Percentiles rank a stretch among this genome's conserved stretches.
These are phyloP conservation scores for Alternaria postmessia DNA, from an alignment of 2,329 filamentous ascomycete species.

Conservation along the genomic window DNA sequence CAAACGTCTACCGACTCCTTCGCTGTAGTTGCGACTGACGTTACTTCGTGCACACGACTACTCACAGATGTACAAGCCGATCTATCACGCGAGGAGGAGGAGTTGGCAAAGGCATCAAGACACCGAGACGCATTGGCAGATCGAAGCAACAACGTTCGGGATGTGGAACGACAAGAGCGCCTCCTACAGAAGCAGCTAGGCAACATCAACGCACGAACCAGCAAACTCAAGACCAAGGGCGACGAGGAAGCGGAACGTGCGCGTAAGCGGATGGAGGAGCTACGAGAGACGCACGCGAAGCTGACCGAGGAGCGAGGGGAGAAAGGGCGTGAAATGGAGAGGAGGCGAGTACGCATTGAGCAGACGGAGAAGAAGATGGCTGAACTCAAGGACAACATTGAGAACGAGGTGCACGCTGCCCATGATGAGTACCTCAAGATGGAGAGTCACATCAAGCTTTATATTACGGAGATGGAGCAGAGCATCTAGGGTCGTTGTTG, in stretches of 20 bases:
- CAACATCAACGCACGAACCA: slow-evolving; percentile 87
- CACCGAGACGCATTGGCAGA: slow-evolving; percentile 90
- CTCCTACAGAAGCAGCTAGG: slow-evolving; percentile 83
- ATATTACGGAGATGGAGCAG: slow-evolving; percentile 99
- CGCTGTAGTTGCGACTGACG: slow-evolving; percentile 80
- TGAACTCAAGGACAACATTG: slow-evolving; percentile 96
- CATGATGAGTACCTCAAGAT: slow-evolving; percentile 97
- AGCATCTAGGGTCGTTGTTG: slow-evolving; percentile 52
- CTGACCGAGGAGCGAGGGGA: slow-evolving; percentile 85
- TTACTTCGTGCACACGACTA: slow-evolving; percentile 86
- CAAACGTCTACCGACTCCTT: slow-evolving; percentile 95
- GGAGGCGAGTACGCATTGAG: slow-evolving; percentile 90
- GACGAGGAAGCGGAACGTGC: slow-evolving; percentile 82
- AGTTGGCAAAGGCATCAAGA: slow-evolving; percentile 77
- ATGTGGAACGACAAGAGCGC: slow-evolving; percentile 88
- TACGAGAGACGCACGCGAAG: slow-evolving; percentile 79
- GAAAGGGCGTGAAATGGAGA: slow-evolving; percentile 91
- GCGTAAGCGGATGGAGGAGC: slow-evolving; percentile 87
- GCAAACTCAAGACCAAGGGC: slow-evolving; percentile 81
- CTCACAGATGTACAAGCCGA: slow-evolving; percentile 88
- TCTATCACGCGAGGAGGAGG: slow-evolving; percentile 88
- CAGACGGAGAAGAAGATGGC: slow-evolving; percentile 99
- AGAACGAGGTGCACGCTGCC: slow-evolving; percentile 88
- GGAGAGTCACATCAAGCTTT: slow-evolving; percentile 95
- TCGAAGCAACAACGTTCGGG: slow-evolving; percentile 85